Conservation (phyloP, 768 basidiomycete genomes). For the Agrocybe praecox region DNA sequence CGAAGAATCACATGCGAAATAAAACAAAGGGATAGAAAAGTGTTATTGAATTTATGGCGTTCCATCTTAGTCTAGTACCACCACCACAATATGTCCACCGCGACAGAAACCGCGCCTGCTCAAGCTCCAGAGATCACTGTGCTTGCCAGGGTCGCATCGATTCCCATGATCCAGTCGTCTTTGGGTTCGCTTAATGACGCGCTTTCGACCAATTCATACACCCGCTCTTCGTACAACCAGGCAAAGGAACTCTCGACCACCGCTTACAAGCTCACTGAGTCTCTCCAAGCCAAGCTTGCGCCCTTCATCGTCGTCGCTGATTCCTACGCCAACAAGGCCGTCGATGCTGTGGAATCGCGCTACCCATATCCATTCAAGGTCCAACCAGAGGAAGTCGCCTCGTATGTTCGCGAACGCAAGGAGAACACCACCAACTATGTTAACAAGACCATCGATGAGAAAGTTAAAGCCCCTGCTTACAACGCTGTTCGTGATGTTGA, state of each 20-base stretch:
- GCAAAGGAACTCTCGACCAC: constrained; percentile 62
- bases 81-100: constrained; percentile 13
- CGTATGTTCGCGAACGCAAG: constrained; percentile 57
- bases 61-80: constrained; percentile 5
- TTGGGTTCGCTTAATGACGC: constrained; percentile 61
- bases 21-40: constrained; percentile 4
- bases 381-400: constrained; percentile 70
- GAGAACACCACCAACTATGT: constrained; percentile 55
- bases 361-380: constrained; percentile 80
- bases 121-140: constrained; percentile 59
- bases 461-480: constrained; percentile 62
- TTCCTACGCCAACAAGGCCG: constrained; percentile 69
- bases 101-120: constrained; percentile 27
- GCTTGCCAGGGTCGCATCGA: constrained; percentile 65
- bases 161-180: constrained; percentile 72
- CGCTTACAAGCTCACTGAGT: constrained; percentile 65
- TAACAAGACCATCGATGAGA: constrained; percentile 67
- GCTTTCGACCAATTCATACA: constrained; percentile 61
- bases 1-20: constrained; percentile 17
- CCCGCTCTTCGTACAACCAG: constrained; percentile 63
- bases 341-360: constrained; percentile 71
- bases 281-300: constrained; percentile 64
- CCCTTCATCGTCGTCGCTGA: constrained; percentile 69
- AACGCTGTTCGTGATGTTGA: constrained; percentile 70
- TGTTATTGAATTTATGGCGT: constrained; percentile 8